Conservation (phyloP, 2,329 filamentous ascomycete species). For the Fusarium hainanense region DNA sequence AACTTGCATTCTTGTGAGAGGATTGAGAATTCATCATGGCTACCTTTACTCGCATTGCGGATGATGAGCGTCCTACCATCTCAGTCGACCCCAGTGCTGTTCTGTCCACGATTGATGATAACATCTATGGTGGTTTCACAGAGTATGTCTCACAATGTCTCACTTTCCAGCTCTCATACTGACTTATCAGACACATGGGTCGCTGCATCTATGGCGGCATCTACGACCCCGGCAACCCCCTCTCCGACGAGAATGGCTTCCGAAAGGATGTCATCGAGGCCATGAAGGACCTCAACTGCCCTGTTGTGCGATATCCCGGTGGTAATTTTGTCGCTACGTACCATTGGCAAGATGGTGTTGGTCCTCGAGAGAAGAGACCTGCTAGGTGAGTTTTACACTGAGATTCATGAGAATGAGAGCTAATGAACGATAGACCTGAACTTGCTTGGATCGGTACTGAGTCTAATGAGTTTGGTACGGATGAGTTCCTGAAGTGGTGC, state of each 20-base stretch:
- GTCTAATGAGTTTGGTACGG: conserved; percentile 83
- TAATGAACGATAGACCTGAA: conserved; percentile 61
- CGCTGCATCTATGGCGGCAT: conserved; percentile 89
- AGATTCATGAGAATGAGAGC: too few relatives aligned
- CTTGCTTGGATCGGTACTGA: conserved; percentile 83
- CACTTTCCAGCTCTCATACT: background rate
- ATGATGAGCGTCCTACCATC: conserved; percentile 71
- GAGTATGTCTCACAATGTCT: conserved; percentile 66
- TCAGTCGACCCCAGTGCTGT: conserved; percentile 72
- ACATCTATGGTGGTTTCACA: conserved; percentile 86
- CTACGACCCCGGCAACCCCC: conserved; percentile 78
- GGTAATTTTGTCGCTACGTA: conserved; percentile 89
- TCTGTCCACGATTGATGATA: conserved; percentile 79
- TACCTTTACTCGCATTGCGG: conserved; percentile 75
- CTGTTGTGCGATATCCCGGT: conserved; percentile 83
- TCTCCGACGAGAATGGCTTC: conserved; percentile 81
- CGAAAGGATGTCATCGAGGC: conserved; percentile 81
- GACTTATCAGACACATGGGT: conserved; percentile 77
- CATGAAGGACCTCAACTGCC: conserved; percentile 77
- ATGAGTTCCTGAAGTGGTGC: conserved; percentile 89
- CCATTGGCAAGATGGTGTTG: conserved; percentile 85
- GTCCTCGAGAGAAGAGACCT: conserved; percentile 76
- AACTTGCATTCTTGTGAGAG: background rate
- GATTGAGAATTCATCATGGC: conserved; percentile 64
- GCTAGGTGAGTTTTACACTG: conserved; percentile 43